Conservation (phyloP, 2,329 filamentous ascomycete species). For the Coniochaeta pulveracea region DNA sequence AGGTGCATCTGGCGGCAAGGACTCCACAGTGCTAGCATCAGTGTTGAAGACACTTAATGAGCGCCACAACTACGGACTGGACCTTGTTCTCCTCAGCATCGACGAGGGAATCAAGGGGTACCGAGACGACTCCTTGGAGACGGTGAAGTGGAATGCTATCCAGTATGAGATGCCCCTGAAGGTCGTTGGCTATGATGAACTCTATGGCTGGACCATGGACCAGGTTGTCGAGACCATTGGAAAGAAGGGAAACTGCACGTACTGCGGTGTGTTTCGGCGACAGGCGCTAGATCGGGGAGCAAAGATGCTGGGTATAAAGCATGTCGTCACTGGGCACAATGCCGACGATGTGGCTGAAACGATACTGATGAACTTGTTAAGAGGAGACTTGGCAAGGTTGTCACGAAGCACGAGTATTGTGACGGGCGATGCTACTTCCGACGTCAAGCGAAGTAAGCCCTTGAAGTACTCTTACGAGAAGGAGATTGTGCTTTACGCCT, state of each 20-base stretch:
- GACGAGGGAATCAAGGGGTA: constrained; percentile 98
- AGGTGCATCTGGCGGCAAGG: constrained; percentile 92
- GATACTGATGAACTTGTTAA: constrained; percentile 90
- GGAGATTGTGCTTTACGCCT: constrained; percentile 94
- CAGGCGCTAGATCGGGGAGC: constrained; percentile 91
- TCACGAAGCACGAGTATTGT: constrained; percentile 86
- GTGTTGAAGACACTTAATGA: constrained; percentile 93
- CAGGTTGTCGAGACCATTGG: constrained; percentile 93
- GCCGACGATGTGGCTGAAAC: constrained; percentile 97
- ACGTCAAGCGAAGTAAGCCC: constrained; percentile 91
- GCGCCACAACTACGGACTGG: constrained; percentile 72
- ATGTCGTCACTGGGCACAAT: constrained; percentile 96
- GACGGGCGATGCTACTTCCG: constrained; percentile 64
- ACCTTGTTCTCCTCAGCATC: constrained; percentile 80
- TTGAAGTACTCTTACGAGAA: constrained; percentile 98
- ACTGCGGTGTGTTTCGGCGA: constrained; percentile 90
- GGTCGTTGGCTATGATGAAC: constrained; percentile 83
- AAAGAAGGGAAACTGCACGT: constrained; percentile 98
- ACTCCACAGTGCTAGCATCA: constrained; percentile 89
- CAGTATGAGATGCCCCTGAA: constrained; percentile 89
- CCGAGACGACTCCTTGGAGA: constrained; percentile 89
- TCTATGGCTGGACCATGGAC: constrained; percentile 99
- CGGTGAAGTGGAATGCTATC: constrained; percentile 83
- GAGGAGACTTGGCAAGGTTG: constrained; percentile 79
- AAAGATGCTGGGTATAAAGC: constrained; percentile 73